Evolutionary conservation across 305 asterid species (phyloP).

Genomic region (Fraxinus paxiana): DNA sequence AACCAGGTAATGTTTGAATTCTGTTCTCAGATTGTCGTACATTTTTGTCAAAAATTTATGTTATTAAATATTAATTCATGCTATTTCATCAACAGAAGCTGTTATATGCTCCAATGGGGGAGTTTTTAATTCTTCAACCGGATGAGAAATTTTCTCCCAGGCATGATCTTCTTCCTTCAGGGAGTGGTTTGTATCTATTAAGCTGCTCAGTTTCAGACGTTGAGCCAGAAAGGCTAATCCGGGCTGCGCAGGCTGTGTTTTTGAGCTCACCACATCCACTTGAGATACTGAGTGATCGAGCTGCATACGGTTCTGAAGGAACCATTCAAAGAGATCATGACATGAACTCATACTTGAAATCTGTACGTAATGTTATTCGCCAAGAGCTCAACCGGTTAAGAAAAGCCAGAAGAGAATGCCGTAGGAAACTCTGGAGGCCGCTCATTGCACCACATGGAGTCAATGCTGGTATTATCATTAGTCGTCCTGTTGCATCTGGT

Average conservation of each 20-base stretch:
- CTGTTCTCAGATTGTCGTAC: background rate
- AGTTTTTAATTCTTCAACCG: conserved; percentile 79
- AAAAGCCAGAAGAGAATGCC: conserved; percentile 49
- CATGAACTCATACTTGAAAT: conserved; percentile 62
- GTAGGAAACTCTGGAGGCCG: conserved; percentile 74
- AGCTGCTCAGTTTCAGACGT: conserved; percentile 39
- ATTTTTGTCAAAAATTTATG: background rate
- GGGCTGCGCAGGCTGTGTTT: conserved; percentile 55
- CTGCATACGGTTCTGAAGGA: conserved; percentile 84
- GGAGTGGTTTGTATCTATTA: conserved; percentile 74
- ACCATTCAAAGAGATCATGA: conserved; percentile 83
- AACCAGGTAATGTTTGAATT: conserved; percentile 49
- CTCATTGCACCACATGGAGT: conserved; percentile 45
- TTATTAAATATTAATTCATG: background rate
- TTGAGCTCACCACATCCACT: conserved; percentile 90
- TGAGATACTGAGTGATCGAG: conserved; percentile 79
- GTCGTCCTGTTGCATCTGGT: conserved; percentile 31
- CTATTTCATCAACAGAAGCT: conserved; percentile 48
- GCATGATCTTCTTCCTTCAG: conserved; percentile 85
- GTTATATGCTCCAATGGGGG: conserved; percentile 80
- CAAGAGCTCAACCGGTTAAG: conserved; percentile 56
- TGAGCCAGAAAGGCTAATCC: conserved; percentile 58
- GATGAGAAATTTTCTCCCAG: conserved; percentile 72
- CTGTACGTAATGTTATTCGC: conserved; percentile 60
- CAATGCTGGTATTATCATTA: conserved; percentile 37